Base-by-base conservation (phyloP, 2,329 filamentous ascomycete genomes). In the Talaromyces sp. region DNA sequence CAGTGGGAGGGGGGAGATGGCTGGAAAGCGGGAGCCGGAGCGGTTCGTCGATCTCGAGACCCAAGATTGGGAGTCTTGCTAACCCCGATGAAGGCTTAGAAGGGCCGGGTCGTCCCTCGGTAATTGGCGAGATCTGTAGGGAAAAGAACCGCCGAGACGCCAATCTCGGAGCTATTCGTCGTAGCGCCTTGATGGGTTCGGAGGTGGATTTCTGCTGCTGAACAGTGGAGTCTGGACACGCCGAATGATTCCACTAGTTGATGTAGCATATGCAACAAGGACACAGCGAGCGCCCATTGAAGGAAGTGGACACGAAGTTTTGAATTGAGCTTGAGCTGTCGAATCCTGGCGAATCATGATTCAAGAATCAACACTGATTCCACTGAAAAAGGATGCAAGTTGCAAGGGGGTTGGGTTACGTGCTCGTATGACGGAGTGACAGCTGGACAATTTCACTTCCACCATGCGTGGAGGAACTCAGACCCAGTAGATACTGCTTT, bases 11-110 rank as follows among this genome's bases (percentile, higher is more conserved):
- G 13, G 51, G 40, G 13, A 37, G 25, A 41, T 52, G 46, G 55
- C 36, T 35, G 36, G 37, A 39, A 51, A 52, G 46, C 48, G 36
- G 39, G 54, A 46, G 17, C 33, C 40, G 41, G 51, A 51, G 45
- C 36, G 45, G 57, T 59, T 59, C 53, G 57, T 56, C 53, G 57
- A 59, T 59, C 48, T 37, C 48, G 40, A n/a, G 33, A 22, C 57
- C 52, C 53, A 59, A 56, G 57, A 59, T 52, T 59, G 45, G 19
- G 45, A 48, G 13, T 10, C 22, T 31, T 37, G 21, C 19, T 22
- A 28, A 13, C 39, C n/a, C 33, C 39, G 51, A 40, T 52, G n/a
- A 36, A 58, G 35, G 11, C 11, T 31, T 10, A n/a, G 11, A 31
- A 19, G n/a, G 31, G 25, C n/a, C 52, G 43, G 57, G 39, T 59